These are phyloP conservation scores for Amylostereum areolatum DNA, from an alignment of 1,284 basidiomycete genomes.

Conservation along the genomic window DNA sequence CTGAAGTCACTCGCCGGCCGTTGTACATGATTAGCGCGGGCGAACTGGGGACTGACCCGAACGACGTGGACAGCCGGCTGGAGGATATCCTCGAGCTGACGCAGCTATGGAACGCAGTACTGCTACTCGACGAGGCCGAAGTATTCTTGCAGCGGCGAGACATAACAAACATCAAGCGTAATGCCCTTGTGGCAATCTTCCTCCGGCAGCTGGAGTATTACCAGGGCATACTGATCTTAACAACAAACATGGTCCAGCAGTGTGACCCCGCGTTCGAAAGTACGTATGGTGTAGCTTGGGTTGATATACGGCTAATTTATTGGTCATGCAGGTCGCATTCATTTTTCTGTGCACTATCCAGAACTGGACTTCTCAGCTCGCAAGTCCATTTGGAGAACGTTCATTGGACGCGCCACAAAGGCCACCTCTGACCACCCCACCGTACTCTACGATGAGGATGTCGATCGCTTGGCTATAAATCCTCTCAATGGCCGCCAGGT, in stretches of 20 bases:
- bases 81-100: conserved; percentile 22
- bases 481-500: conserved; percentile 13
- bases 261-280: conserved; percentile 30
- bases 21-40: conserved; percentile 28
- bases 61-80: conserved; percentile 19
- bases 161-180: conserved; percentile 20
- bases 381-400: conserved; percentile 20
- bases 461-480: conserved; percentile 4
- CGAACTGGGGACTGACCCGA: conserved; percentile 24
- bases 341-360: conserved; percentile 23
- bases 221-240: conserved; percentile 31
- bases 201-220: conserved; percentile 29
- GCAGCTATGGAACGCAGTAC: conserved; percentile 27
- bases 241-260: conserved; percentile 27
- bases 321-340: conserved; percentile 19
- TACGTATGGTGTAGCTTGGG: conserved; percentile 10
- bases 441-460: conserved; percentile 7
- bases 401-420: too few relatives aligned
- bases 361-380: conserved; percentile 19
- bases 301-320: neutral
- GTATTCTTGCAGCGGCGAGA: conserved; percentile 27
- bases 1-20: conserved; percentile 25
- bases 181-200: conserved; percentile 31
- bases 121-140: conserved; percentile 33
- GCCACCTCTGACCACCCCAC: conserved; percentile 7